Evolutionary conservation across 257 asterid species (phyloP).

Genomic region (Solanum tarapatanum): DNA sequence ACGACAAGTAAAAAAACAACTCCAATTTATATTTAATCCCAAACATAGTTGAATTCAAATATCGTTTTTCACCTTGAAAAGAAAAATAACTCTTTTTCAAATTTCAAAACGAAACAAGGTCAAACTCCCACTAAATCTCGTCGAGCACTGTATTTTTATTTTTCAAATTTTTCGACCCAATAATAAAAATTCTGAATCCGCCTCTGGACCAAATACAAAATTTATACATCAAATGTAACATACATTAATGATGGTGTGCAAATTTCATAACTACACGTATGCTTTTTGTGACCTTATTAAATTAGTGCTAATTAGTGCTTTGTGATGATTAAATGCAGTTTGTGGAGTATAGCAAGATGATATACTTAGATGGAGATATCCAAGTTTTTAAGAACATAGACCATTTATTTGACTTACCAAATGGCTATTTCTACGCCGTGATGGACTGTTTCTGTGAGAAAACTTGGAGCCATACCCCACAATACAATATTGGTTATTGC

Average conservation of each 20-base stretch:
- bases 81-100: background rate
- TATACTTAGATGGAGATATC: conserved; percentile 8
- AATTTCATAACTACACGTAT: background rate
- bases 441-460: conserved; percentile 10
- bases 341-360: conserved; percentile 10
- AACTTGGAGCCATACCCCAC: background rate
- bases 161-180: too few relatives aligned
- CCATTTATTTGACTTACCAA: conserved; percentile 1
- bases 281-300: too few relatives aligned
- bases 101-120: too few relatives aligned
- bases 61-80: too few relatives aligned
- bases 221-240: background rate
- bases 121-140: background rate
- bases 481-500: background rate
- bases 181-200: background rate
- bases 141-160: background rate
- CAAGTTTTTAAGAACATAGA: conserved; percentile 6
- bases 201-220: background rate
- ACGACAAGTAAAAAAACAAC: background rate
- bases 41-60: too few relatives aligned
- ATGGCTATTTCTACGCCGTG: background rate
- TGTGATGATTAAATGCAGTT: conserved; percentile 1
- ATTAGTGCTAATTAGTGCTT: background rate
- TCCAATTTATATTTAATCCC: too few relatives aligned
- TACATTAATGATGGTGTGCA: background rate